Base-by-base conservation (phyloP, 2,329 filamentous ascomycete species). In the Penicillium frequentans region DNA sequence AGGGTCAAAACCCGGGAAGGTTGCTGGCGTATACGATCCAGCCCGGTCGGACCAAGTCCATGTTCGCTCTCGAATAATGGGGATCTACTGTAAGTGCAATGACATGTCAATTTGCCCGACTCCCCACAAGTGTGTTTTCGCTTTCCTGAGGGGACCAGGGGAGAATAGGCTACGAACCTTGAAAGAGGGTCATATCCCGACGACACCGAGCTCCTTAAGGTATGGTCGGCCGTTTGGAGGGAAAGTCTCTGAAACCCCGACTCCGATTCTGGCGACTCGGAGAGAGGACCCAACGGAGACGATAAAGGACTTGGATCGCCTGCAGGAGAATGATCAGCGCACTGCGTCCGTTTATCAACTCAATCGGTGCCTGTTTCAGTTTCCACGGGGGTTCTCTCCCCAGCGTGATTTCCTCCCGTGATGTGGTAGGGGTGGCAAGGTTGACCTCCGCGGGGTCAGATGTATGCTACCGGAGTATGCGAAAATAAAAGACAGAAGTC, bases 1-100 rank as follows among this genome's bases (percentile, higher is more conserved):
- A 89, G 75, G 27, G 88, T 88, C 55, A 88, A 82, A 52, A 83
- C 81, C 73, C 88, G 83, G 55, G 85, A 79, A 39, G 86, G 83
- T 59, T 89, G 89, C 75, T 97, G 93, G 73, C 95, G 90, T 74
- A 99, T 99, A 69, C 95, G 90, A 72, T 93, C 89, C 70, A 99
- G 84, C 64, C 95, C 93, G 55, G 91, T 96, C 45, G 89, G 84
- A 54, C 91, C 91, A 61, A 95, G 79, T 66, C 91, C 91, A 81
- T 95, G 90, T 70, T 96, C 92, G 77, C 93, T 91, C 76, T 93
- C 92, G 72, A 96, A 84, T 71, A 96, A 84, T 70, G 91, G 86
- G 69, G 90, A 91, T 80, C 91, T 96, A 57, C 57, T 57, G 49
- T 43, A 49, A 61, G 52, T 26, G 33, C 45, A 51, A 49, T 50